Evolutionary conservation across 129 eudicot species (phyloP).

Genomic region (Ambrosia trifida): DNA sequence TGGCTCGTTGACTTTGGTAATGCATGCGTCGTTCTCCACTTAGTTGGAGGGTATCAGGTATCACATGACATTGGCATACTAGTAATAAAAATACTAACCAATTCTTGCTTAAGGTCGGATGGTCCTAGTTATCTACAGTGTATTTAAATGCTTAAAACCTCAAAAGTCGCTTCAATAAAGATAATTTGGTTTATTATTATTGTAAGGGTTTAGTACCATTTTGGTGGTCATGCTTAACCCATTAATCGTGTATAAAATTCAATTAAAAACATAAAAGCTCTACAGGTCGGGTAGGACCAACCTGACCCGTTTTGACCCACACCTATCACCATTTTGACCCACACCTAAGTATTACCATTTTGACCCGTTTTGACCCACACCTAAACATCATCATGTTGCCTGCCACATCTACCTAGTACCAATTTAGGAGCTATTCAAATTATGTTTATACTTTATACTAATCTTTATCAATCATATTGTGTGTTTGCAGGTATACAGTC

Average conservation of each 20-base stretch:
- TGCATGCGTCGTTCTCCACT: conserved; percentile 67
- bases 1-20: conserved; percentile 87
- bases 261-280: background rate
- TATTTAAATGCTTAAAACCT: background rate
- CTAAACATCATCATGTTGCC: background rate
- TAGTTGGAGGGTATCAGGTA: conserved; percentile 91
- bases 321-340: no score
- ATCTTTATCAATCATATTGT: conserved; percentile 5
- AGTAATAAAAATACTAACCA: background rate
- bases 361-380: background rate
- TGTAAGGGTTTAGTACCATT: background rate
- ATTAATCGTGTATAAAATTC: background rate
- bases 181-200: background rate
- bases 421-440: background rate
- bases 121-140: background rate
- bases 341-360: no score
- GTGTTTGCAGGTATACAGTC: conserved; percentile 56
- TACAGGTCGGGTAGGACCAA: background rate
- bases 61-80: conserved; percentile 7
- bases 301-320: background rate
- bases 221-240: background rate
- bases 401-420: background rate
- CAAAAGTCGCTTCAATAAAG: background rate
- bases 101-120: background rate
- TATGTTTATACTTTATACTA: background rate